Evolutionary conservation across 106 monocot genomes (phyloP).

Genomic region (Dendrobium chrysotoxum): DNA sequence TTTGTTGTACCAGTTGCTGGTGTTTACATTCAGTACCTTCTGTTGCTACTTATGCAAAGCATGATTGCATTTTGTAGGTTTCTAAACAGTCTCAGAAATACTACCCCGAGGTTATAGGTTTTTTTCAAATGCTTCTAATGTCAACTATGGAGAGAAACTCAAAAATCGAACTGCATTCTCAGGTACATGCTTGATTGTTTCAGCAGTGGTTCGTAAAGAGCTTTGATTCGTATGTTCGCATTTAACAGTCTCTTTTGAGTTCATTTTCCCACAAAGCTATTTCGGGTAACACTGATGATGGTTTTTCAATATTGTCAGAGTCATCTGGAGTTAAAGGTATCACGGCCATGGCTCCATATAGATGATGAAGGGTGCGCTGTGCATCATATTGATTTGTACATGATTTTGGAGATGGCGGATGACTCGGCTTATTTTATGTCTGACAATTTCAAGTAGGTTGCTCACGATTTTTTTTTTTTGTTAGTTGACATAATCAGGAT

Average conservation of each 20-base stretch:
- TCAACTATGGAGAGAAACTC: slow-evolving; percentile 33
- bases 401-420: slow-evolving; percentile 38
- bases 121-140: slow-evolving; percentile 58
- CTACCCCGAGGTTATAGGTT: slow-evolving; percentile 71
- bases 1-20: neutral
- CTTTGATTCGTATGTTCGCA: neutral
- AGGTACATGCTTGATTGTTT: slow-evolving; percentile 24
- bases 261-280: neutral
- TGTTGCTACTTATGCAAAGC: neutral
- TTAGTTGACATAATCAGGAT: neutral
- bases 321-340: slow-evolving; percentile 41
- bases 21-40: neutral
- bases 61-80: slow-evolving; percentile 34
- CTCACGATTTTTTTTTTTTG: neutral
- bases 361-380: slow-evolving; percentile 27
- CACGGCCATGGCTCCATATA: slow-evolving; percentile 69
- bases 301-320: slow-evolving; percentile 23
- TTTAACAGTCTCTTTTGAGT: neutral
- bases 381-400: slow-evolving; percentile 48
- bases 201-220: neutral
- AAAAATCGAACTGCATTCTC: slow-evolving; percentile 26
- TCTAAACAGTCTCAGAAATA: slow-evolving; percentile 71
- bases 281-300: neutral
- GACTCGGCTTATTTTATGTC: slow-evolving; percentile 60
- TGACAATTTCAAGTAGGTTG: slow-evolving; percentile 72